Base-by-base conservation (phyloP, 306 rosid genomes). In the Lotus japonicus region DNA sequence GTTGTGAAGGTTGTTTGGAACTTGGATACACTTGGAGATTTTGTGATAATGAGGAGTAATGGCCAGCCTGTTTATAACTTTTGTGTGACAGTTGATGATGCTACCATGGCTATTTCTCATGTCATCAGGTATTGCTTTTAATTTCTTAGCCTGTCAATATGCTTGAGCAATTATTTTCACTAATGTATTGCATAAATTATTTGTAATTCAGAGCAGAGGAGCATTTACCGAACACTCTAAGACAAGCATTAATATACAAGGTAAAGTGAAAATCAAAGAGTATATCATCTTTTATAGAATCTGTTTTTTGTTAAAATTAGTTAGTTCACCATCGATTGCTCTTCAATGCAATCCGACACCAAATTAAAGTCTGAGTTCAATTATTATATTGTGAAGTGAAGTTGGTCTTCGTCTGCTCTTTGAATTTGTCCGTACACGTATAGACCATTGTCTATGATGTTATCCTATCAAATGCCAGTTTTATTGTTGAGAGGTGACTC, bases 1-100 rank as follows among this genome's bases (percentile, higher is more conserved):
- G 82, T 88, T 80, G 64, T 94, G 92, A 94, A 94, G 99, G 97
- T 94, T 80, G 87, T 87, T 81, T 94, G 99, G 99, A 94, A 90
- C 80, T 85, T 94, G 90, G 90, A 88, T 80, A 90, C 99, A 0
- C 97, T 94, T 71, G 97, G 97, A 80, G 96, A 91, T 86, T 91
- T 91, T 85, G 99, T 94, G 49, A 80, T 94, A 38, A 90, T 94
- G 99, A 85, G 99, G 82, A 94, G 99, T 83, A 94, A 94, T 59
- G 99, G 99, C 62, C 97, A 88, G 57, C 99, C 96, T 11, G 96
- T 94, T 73, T 94, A 94, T 81, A 94, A 94, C 80, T 94, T 94
- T 74, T 94, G 97, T 67, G 99, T 94, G 66, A 90, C 99, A 0
- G 95, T 90, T 42, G 99, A 94, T 82, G 99, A 94, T 86, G 99